A percentile compares a stretch with the other conserved stretches of the same genome.
These are phyloP conservation scores for Lolium rigidum DNA, from an alignment of 176 grass and related monocot genomes.

Conservation along the genomic window DNA sequence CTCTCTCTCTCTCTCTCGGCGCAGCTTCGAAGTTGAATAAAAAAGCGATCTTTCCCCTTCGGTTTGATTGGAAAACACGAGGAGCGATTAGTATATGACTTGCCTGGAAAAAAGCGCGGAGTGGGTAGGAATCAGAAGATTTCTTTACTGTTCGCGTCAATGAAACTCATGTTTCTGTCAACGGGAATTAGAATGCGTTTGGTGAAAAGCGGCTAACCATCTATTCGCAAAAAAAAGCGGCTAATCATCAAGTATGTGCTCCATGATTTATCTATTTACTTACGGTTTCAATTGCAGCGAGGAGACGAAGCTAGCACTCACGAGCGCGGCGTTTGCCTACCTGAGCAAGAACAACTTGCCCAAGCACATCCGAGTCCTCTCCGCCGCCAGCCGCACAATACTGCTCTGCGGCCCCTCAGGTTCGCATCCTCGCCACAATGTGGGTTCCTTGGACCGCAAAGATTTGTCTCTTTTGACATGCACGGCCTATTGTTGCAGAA, in stretches of 20 bases:
- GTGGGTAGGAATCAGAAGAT: not conserved
- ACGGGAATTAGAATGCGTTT: not conserved
- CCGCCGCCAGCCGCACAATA: conserved; percentile 69
- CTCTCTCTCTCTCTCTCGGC: not conserved
- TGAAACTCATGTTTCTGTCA: conserved; percentile 16
- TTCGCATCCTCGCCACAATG: conserved; percentile 19
- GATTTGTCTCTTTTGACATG: conserved; percentile 8
- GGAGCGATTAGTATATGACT: conserved; percentile 11
- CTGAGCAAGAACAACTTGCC: conserved; percentile 58
- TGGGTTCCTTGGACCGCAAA: not conserved
- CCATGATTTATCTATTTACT: conserved; percentile 23
- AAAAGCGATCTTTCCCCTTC: not conserved
- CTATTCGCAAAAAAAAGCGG: not conserved
- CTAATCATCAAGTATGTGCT: conserved; percentile 26
- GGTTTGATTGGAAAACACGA: not conserved
- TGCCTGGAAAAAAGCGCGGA: not conserved
- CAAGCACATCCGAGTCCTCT: conserved; percentile 63
- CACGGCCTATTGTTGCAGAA: conserved; percentile 45
- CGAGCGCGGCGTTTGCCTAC: conserved; percentile 74
- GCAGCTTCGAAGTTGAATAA: not conserved
- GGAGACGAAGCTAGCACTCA: conserved; percentile 57
- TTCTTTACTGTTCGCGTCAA: conserved; percentile 14
- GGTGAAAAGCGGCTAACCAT: not conserved
- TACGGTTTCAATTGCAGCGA: conserved; percentile 58
- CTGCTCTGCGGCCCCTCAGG: conserved; percentile 82